Conservation (phyloP, 2,329 filamentous ascomycete species). For the Arthrobotrys sinensis region DNA sequence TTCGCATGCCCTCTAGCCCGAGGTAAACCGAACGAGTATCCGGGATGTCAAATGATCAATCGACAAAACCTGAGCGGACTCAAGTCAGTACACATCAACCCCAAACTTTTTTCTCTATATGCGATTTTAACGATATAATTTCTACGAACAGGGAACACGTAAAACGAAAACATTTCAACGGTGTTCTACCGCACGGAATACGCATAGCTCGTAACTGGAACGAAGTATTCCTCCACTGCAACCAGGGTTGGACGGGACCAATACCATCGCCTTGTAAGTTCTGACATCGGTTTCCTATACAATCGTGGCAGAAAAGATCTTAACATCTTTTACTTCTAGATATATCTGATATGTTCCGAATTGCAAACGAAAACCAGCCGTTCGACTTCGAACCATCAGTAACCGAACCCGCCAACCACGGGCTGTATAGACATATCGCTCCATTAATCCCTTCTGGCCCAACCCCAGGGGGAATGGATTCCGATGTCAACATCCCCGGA, state of each 20-base stretch:
- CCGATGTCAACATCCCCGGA: background rate
- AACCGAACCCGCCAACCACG: background rate
- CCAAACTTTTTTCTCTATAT: background rate
- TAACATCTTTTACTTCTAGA: background rate
- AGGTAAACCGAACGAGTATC: background rate
- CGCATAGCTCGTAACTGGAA: constrained; percentile 13
- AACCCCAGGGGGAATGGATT: background rate
- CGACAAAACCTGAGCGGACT: constrained; percentile 26
- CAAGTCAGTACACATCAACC: constrained; percentile 11
- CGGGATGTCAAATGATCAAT: constrained; percentile 18
- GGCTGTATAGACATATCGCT: constrained; percentile 9
- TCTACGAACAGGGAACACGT: constrained; percentile 25
- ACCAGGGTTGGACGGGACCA: background rate
- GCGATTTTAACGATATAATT: background rate
- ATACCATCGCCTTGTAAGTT: constrained; percentile 27
- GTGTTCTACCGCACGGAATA: constrained; percentile 1
- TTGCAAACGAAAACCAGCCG: constrained; percentile 4
- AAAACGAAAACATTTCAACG: constrained; percentile 24
- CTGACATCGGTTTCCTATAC: background rate
- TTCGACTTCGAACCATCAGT: constrained; percentile 3
- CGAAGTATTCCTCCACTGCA: constrained; percentile 21
- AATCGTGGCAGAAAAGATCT: background rate
- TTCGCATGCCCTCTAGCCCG: constrained; percentile 16
- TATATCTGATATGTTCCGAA: constrained; percentile 12
- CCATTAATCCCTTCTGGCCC: background rate